Evolutionary conservation across 352 stramenopile species (phyloP), one percentile per base, ranked within the genome.

Genomic region (Globisporangium viniferum): DNA sequence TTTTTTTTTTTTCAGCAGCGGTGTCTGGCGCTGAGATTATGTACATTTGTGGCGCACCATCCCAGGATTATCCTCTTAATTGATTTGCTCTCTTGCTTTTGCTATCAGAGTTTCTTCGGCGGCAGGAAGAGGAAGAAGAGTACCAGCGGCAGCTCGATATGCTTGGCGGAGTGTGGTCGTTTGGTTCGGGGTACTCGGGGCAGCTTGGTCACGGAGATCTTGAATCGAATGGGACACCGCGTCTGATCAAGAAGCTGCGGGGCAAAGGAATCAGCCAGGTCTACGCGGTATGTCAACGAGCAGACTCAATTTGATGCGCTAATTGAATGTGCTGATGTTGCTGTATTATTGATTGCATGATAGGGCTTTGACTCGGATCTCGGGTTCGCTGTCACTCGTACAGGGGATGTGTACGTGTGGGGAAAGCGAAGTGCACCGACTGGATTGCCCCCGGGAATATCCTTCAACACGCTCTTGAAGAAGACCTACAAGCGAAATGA

Each of bases 291-390:
- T 22, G 58, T 5, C 20, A 64, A 36, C 18, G 12, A 1, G 6
- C 18, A 29, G 2, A 36, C 29, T 27, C 18, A 31, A n/a, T 51
- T 1, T 24, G 33, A 48, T 61, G n/a, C 24, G 27, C 29, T 18
- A 14, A 65, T 7, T 7, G 60, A n/a, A 58, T 10, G 63, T 49
- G 33, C 18, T 62, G 12, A 5, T 65, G 14, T 12, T 59, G 9
- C 27, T 59, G 5, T 56, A 35, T 64, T 66, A 24, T 3, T 41
- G 8, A 14, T 41, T 27, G 29, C 18, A 29, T 15, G 27, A 27
- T 48, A 92, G 84, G 88, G 88, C 3, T 95, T 93, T 66, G 88
- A 95, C 67, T 95, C 88, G 29, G 84, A 94, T 24, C 78, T 94
- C 5, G 77, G 80, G 14, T 95, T 93, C 56, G 88, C 84, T 18